Evolutionary conservation across 2,329 filamentous ascomycete genomes (phyloP).

Genomic region (Cladosporium oxysporum): DNA sequence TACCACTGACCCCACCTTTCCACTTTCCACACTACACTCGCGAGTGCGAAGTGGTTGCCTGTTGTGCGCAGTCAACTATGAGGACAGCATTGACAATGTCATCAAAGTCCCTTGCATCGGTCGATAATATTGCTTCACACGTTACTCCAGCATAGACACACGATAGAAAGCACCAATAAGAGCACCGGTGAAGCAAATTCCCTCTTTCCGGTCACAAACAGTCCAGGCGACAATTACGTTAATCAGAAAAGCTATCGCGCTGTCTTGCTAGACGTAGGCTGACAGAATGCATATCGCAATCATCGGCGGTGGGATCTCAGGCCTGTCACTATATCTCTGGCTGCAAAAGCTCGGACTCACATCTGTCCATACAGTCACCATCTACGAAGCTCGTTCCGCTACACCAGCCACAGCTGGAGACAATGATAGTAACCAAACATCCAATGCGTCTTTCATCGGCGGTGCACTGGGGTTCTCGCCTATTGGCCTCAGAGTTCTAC

Average conservation of each 20-base stretch:
- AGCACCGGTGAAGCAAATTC: not conserved
- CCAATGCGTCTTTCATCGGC: slow-evolving; percentile 18
- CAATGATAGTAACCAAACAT: not conserved
- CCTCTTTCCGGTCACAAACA: not conserved
- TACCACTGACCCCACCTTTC: not conserved
- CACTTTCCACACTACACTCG: not conserved
- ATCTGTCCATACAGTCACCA: slow-evolving; percentile 9
- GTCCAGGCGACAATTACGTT: no score
- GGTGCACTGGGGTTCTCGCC: slow-evolving; percentile 19
- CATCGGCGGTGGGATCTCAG: slow-evolving; percentile 21
- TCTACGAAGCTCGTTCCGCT: slow-evolving; percentile 18
- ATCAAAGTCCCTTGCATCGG: no score
- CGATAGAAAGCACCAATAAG: no score
- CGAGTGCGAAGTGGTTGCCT: slow-evolving; percentile 5
- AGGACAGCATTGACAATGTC: not conserved
- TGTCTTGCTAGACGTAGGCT: not conserved
- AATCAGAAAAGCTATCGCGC: not conserved
- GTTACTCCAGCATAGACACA: not conserved
- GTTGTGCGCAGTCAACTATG: not conserved
- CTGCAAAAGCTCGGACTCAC: slow-evolving; percentile 17
- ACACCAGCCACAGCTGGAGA: not conserved
- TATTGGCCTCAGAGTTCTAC: slow-evolving; percentile 19
- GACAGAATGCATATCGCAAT: slow-evolving; percentile 20
- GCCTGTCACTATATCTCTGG: slow-evolving; percentile 23
- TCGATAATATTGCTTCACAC: not conserved